Percentiles rank a stretch among this genome's conserved stretches.
Evolutionary conservation across 2,329 filamentous ascomycete genomes (phyloP).

Genomic region (Penicillium sp.): DNA sequence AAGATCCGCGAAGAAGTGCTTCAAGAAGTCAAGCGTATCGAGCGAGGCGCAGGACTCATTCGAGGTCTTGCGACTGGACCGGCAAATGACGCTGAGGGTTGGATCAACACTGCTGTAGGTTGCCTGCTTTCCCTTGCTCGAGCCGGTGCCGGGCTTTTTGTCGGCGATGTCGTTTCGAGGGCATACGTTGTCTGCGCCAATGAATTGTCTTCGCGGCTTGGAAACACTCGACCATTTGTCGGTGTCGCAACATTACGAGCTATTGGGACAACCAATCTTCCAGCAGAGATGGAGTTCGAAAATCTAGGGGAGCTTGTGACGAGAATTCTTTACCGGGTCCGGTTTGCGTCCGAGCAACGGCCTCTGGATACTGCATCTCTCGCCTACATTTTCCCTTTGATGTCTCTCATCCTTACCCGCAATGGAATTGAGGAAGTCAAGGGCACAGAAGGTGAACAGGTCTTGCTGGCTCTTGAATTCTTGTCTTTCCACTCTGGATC

Average conservation of each 20-base stretch:
- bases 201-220: slow-evolving; percentile 67
- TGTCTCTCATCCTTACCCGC: slow-evolving; percentile 70
- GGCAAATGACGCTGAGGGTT: slow-evolving; percentile 79
- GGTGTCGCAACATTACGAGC: slow-evolving; percentile 81
- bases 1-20: slow-evolving; percentile 69
- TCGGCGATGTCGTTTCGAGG: slow-evolving; percentile 69
- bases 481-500: slow-evolving; percentile 80
- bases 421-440: slow-evolving; percentile 63
- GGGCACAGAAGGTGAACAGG: slow-evolving; percentile 82
- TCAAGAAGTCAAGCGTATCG: slow-evolving; percentile 62
- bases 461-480: slow-evolving; percentile 83
- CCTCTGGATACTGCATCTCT: slow-evolving; percentile 84
- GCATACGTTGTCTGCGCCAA: slow-evolving; percentile 76
- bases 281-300: slow-evolving; percentile 68
- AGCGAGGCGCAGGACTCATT: slow-evolving; percentile 81
- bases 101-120: slow-evolving; percentile 77
- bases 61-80: slow-evolving; percentile 74
- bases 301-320: slow-evolving; percentile 76
- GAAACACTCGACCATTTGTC: slow-evolving; percentile 71
- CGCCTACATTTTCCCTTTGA: slow-evolving; percentile 76
- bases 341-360: slow-evolving; percentile 87
- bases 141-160: slow-evolving; percentile 72
- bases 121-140: slow-evolving; percentile 64
- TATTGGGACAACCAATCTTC: slow-evolving; percentile 65
- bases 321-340: slow-evolving; percentile 79